phyloP scores from a whole-genome alignment of 805 yeast genomes.

The Candida railenensis region DNA sequence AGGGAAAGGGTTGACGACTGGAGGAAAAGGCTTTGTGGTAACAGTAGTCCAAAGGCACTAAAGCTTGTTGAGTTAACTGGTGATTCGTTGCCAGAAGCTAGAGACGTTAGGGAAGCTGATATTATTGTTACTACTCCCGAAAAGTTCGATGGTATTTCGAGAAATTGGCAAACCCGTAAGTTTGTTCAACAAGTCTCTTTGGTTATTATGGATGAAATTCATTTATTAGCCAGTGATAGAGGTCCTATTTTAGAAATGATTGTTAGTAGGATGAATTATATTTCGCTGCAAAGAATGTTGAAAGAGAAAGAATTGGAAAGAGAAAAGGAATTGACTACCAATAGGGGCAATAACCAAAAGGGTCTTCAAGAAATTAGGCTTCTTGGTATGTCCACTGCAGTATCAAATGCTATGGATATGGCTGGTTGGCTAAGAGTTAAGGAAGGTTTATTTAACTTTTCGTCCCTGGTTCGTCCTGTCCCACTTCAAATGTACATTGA shows the following conservation, averaged over 20 bases:
- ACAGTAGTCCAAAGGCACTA: constrained; percentile 34
- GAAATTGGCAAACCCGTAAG: constrained; percentile 78
- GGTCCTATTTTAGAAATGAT: constrained; percentile 88
- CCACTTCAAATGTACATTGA: constrained; percentile 86
- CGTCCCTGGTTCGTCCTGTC: constrained; percentile 80
- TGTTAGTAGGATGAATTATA: constrained; percentile 82
- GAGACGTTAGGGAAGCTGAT: constrained; percentile 65
- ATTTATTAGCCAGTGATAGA: constrained; percentile 78
- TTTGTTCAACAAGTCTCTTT: constrained; percentile 74
- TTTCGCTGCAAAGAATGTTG: constrained; percentile 58
- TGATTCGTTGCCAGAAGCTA: constrained; percentile 73
- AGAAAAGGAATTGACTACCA: background rate
- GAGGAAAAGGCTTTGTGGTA: constrained; percentile 51
- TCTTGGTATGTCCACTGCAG: constrained; percentile 82
- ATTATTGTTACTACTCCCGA: constrained; percentile 83
- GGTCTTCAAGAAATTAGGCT: constrained; percentile 42
- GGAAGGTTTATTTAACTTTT: constrained; percentile 76
- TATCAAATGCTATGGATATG: constrained; percentile 81
- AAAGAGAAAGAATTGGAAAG: constrained; percentile 16
- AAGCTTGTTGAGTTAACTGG: constrained; percentile 78
- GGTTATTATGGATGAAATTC: constrained; percentile 85
- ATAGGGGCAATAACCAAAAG: background rate
- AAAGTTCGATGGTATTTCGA: constrained; percentile 83
- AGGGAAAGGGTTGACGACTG: constrained; percentile 83
- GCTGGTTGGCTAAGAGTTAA: constrained; percentile 80